These are phyloP conservation scores for Fraxinus ornus DNA, from an alignment of 305 asterid genomes.

Conservation along the genomic window DNA sequence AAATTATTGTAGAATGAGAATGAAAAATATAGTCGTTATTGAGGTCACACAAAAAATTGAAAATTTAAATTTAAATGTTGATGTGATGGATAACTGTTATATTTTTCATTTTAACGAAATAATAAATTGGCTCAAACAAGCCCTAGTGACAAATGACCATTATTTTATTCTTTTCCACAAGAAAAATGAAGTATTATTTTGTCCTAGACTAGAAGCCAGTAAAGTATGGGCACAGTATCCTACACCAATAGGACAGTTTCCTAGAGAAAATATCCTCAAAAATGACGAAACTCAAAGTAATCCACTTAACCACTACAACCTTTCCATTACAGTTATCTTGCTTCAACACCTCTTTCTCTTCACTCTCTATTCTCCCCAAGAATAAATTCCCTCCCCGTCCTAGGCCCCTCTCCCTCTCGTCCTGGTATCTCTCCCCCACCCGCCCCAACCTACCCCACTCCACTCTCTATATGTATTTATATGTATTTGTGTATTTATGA, in stretches of 20 bases:
- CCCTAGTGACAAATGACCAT: not conserved
- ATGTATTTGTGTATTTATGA: not conserved
- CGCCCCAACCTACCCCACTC: not conserved
- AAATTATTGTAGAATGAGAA: no score
- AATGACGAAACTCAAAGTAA: conserved; percentile 29
- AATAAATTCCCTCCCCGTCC: conserved; percentile 13
- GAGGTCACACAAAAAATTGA: no score
- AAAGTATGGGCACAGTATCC: not conserved
- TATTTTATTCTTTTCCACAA: not conserved
- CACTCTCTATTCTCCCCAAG: conserved; percentile 14
- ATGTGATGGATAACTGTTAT: no score
- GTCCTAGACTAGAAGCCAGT: no score
- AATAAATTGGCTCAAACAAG: no score
- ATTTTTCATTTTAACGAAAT: no score
- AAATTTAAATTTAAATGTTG: no score
- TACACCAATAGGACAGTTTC: not conserved
- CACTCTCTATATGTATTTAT: not conserved
- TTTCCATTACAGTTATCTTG: conserved; percentile 16
- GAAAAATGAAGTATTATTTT: no score
- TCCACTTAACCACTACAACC: conserved; percentile 7
- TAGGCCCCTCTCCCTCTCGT: conserved; percentile 14
- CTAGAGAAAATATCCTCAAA: not conserved
- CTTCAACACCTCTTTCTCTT: conserved; percentile 12
- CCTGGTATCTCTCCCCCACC: conserved; percentile 22
- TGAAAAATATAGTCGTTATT: no score